Conservation (phyloP, 2,329 filamentous ascomycete genomes). For the Sclerotinia glacialis region DNA sequence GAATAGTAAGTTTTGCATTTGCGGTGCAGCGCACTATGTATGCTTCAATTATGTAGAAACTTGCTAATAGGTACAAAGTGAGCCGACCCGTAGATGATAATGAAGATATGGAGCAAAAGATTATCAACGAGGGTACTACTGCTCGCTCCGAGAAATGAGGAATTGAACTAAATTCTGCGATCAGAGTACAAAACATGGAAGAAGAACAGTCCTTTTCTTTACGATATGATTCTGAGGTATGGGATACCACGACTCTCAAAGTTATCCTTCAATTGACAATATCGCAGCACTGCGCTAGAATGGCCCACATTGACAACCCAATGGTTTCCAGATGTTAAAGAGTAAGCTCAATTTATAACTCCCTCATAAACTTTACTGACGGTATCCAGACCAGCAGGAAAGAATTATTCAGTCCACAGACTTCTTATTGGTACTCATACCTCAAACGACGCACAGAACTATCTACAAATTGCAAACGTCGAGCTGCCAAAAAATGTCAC, state of each 20-base stretch:
- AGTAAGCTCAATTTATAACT: slow-evolving; percentile 45
- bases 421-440: slow-evolving; percentile 94
- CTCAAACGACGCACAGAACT: slow-evolving; percentile 79
- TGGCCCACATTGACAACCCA: slow-evolving; percentile 98
- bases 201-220: slow-evolving; percentile 97
- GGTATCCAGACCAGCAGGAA: slow-evolving; percentile 63
- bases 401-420: slow-evolving; percentile 83
- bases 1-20: slow-evolving; percentile 43
- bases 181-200: slow-evolving; percentile 99
- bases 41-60: neutral
- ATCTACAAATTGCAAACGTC: slow-evolving; percentile 90
- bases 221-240: slow-evolving; percentile 90
- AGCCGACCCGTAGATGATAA: slow-evolving; percentile 61
- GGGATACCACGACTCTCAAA: slow-evolving; percentile 10
- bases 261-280: slow-evolving; percentile 25
- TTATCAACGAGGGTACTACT: slow-evolving; percentile 83
- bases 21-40: neutral
- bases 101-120: slow-evolving; percentile 72
- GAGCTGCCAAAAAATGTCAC: slow-evolving; percentile 79
- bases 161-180: slow-evolving; percentile 17
- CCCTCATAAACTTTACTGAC: slow-evolving; percentile 10
- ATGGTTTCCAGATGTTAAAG: slow-evolving; percentile 95
- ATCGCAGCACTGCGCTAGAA: slow-evolving; percentile 75
- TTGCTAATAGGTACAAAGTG: slow-evolving; percentile 44
- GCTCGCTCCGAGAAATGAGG: neutral